Evolutionary conservation across 2,329 filamentous ascomycete genomes (phyloP), one percentile per base, ranked within the genome.

Genomic region (Penicillium verrucosum): DNA sequence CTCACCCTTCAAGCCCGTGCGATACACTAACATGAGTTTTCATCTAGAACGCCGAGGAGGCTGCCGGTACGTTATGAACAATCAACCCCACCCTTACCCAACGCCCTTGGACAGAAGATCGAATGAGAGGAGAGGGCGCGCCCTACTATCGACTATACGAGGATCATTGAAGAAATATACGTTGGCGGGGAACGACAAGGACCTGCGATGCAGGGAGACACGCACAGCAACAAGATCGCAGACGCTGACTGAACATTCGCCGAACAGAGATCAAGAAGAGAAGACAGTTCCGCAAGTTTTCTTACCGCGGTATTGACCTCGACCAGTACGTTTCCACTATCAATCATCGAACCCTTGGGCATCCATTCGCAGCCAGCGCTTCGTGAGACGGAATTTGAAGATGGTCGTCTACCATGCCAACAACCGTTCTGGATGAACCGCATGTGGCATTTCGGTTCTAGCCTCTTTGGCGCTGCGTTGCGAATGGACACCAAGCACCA

Each of bases 251-350:
- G 56, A 57, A 55, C 37, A 54, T 61, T 67, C 65, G 63, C 58
- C 63, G 53, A 64, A 76, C 76, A 87, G 94, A 97, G 90, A 84
- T 99, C 82, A 99, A 97, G 92, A 96, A 90, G 87, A 96, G 89
- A 85, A 96, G 94, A 93, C 84, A 92, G 73, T 97, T 97, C 90
- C 90, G 92, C 85, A 99, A 97, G 89, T 99, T 97, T 80, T 94
- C 92, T 72, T 99, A 97, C 90, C 90, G 94, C 79, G 94, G 94
- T 78, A 90, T 99, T 81, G 94, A 99, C 82, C 92, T 99, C 80
- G 94, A 99, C 81, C 90, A 96, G 93, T 97, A 92, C 77, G 92
- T 83, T 65, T 50, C 57, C 65, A 56, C 18, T 36, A n/a, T 52
- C 60, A 51, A 54, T 30, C 47, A 48, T 52, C 61, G 45, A 38